A percentile compares a stretch with the other conserved stretches of the same genome.
These are phyloP conservation scores for Daldinia vernicosa DNA, from an alignment of 495 filamentous ascomycete species.

Conservation along the genomic window DNA sequence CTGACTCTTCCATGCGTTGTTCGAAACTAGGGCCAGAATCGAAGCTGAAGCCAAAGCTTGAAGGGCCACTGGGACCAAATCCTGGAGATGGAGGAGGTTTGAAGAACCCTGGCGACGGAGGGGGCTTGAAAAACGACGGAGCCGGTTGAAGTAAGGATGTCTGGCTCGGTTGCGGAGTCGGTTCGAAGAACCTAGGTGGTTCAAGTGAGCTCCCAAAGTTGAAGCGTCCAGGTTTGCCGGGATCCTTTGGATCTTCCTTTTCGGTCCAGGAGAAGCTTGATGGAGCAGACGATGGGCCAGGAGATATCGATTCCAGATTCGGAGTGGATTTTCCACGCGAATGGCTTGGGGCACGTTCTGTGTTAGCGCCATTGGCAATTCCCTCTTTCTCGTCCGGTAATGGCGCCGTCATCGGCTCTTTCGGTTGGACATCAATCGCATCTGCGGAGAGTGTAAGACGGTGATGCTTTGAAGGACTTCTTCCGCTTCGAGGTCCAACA, in stretches of 20 bases:
- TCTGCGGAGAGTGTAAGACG: constrained; percentile 62
- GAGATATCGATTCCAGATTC: constrained; percentile 58
- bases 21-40: constrained; percentile 35
- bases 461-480: constrained; percentile 62
- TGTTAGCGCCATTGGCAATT: constrained; percentile 21
- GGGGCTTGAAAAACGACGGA: constrained; percentile 45
- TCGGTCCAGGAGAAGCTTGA: constrained; percentile 62
- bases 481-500: constrained; percentile 58
- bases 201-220: constrained; percentile 46
- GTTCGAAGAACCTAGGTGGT: constrained; percentile 46
- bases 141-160: constrained; percentile 39
- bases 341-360: constrained; percentile 49
- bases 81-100: constrained; percentile 48
- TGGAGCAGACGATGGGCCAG: constrained; percentile 67
- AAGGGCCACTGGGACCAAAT: constrained; percentile 45
- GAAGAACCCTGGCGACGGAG: constrained; percentile 41
- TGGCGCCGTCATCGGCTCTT: constrained; percentile 62
- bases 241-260: constrained; percentile 53
- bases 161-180: constrained; percentile 27
- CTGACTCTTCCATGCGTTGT: constrained; percentile 29
- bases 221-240: constrained; percentile 48
- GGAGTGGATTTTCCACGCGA: constrained; percentile 53
- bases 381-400: constrained; percentile 55
- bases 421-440: constrained; percentile 54
- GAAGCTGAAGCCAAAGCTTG: constrained; percentile 50